Evolutionary conservation across 768 basidiomycete species (phyloP).

Genomic region (Cytidiella melzeri): DNA sequence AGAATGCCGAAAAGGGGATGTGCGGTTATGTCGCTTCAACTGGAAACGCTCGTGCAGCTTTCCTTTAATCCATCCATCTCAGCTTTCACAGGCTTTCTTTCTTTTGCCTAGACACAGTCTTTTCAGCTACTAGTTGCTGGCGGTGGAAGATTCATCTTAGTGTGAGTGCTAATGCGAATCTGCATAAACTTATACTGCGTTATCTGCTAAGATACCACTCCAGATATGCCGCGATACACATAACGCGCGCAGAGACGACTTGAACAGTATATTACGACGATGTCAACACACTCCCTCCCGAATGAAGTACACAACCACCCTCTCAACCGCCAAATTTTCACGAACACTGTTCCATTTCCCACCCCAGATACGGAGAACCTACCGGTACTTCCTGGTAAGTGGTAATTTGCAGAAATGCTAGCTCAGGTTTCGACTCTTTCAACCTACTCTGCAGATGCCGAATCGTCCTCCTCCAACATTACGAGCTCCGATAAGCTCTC

Average conservation of each 20-base stretch:
- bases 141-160: too few species aligned
- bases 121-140: too few species aligned
- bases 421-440: background rate
- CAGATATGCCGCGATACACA: too few species aligned
- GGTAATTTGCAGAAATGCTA: background rate
- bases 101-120: too few species aligned
- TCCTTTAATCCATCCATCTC: too few species aligned
- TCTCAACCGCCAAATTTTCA: background rate
- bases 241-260: too few species aligned
- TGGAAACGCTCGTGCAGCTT: too few species aligned
- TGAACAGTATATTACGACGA: too few species aligned
- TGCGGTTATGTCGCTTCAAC: background rate
- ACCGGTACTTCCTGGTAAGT: background rate
- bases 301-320: background rate
- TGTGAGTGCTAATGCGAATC: too few species aligned
- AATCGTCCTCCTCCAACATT: constrained; percentile 25
- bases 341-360: constrained; percentile 7
- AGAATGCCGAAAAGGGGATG: background rate
- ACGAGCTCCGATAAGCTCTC: constrained; percentile 43
- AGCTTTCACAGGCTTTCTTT: too few species aligned
- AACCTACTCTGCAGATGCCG: constrained; percentile 15
- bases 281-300: background rate
- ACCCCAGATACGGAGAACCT: background rate
- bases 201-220: too few species aligned
- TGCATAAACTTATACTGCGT: too few species aligned